Percentiles rank a stretch among this genome's conserved stretches.
These are phyloP conservation scores for Osmanthus fragrans DNA, from an alignment of 257 asterid genomes.

Conservation along the genomic window DNA sequence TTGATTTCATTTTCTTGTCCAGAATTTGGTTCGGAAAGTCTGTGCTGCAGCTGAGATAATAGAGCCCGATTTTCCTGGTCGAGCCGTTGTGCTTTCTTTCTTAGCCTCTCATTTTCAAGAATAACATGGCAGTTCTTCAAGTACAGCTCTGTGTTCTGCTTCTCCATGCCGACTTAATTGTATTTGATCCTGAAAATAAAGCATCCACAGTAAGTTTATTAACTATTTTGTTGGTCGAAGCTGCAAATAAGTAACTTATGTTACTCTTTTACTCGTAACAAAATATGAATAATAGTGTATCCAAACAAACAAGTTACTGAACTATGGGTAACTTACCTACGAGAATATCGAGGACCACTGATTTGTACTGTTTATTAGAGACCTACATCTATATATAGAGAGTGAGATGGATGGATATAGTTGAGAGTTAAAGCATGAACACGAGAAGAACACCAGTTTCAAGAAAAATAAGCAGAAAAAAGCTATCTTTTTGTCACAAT, in stretches of 20 bases:
- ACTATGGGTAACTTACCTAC: constrained; percentile 7
- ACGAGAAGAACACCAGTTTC: constrained; percentile 19
- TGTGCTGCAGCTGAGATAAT: constrained; percentile 45
- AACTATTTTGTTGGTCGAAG: too few species aligned
- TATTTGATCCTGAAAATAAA: constrained; percentile 19
- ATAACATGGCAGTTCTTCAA: constrained; percentile 51
- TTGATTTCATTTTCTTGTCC: constrained; percentile 13
- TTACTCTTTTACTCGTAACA: background rate
- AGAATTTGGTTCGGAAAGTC: constrained; percentile 30
- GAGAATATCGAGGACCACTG: background rate
- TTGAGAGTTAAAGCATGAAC: background rate
- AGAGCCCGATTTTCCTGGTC: constrained; percentile 50
- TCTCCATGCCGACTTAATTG: constrained; percentile 38
- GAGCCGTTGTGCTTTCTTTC: constrained; percentile 50
- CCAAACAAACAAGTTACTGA: background rate
- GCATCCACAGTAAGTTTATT: too few species aligned
- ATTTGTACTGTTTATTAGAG: background rate
- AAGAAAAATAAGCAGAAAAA: constrained; percentile 12
- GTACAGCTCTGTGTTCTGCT: constrained; percentile 47
- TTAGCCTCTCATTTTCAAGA: constrained; percentile 49
- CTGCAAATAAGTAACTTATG: too few species aligned
- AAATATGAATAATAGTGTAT: too few species aligned
- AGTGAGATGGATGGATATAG: background rate
- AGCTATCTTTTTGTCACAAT: constrained; percentile 11
- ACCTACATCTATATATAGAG: background rate